Base-by-base conservation (phyloP, 2,329 filamentous ascomycete species). In the Cladobotryum protrusum region DNA sequence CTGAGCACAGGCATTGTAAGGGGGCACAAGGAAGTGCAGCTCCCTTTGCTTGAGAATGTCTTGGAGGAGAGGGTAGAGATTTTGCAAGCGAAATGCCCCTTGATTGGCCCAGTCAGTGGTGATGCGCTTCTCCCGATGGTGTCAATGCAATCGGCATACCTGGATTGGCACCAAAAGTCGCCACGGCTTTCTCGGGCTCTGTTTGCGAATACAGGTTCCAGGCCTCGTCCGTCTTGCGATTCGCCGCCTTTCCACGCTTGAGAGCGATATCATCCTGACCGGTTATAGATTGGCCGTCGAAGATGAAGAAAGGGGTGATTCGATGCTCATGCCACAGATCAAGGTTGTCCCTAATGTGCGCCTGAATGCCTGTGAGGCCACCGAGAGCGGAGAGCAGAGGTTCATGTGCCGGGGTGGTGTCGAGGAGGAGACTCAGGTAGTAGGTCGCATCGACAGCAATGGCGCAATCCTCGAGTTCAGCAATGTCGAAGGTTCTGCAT, bases 361-460 rank as follows among this genome's bases (percentile, higher is more conserved):
- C 75, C 67, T 81, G 81, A 63, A 97, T 78, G 47, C 87, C 87
- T 53, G 92, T 93, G 54, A 92, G 79, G 51, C 93, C 93, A 45
- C 92, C 93, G 43, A 97, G 81, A 18, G 93, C 93, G 49, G 90
- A 83, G 33, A 97, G 79, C 33, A 99, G 83, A 39, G 92, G 91
- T 68, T 99, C 93, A 63, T 88, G 86, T 42, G 81, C 84, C 24
- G 82, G 79, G 40, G 78, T 68, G 50, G 78, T 80, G 63, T 86
- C 82, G 61, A 96, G 82, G 57, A 95, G 80, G 52, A 84, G 82
- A 66, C 86, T 79, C 56, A 99, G 81, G 67, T 93, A 97, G 69
- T 95, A 87, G 47, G 87, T 86, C 49, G 92, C 93, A 73, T 96
- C 91, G 61, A 97, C 83, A 56, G 85, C 91, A 60, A 96, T 79